These are phyloP conservation scores for Suillus subluteus DNA, from an alignment of 768 basidiomycete genomes.

Conservation along the genomic window DNA sequence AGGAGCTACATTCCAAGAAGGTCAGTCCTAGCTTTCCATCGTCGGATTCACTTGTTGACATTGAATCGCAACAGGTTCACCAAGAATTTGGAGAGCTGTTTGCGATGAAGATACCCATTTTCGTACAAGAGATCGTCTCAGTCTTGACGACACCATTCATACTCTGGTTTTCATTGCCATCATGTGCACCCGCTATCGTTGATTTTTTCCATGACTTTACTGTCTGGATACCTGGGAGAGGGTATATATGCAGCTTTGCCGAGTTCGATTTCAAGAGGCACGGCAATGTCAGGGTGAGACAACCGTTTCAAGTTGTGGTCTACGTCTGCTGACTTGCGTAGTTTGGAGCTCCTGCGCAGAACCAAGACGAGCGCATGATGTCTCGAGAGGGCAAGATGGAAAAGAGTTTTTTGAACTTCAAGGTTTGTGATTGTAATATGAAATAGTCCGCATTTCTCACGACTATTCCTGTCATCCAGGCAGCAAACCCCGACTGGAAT, in stretches of 20 bases:
- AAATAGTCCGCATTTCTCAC: neutral
- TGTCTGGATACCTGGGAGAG: slow-evolving; percentile 94
- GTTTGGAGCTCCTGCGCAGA: slow-evolving; percentile 84
- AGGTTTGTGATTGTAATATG: slow-evolving; percentile 43
- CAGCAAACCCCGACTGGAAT: slow-evolving; percentile 95
- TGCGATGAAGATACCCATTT: slow-evolving; percentile 88
- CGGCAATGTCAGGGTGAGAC: slow-evolving; percentile 81
- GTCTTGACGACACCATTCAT: slow-evolving; percentile 95
- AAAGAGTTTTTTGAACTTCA: slow-evolving; percentile 95
- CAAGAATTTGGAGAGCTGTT: slow-evolving; percentile 91
- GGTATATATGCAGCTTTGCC: slow-evolving; percentile 97
- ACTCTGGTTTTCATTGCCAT: slow-evolving; percentile 89
- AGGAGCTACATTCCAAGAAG: slow-evolving; percentile 84
- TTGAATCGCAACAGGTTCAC: slow-evolving; percentile 62
- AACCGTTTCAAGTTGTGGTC: neutral
- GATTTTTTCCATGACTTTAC: slow-evolving; percentile 99
- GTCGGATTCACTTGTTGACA: slow-evolving; percentile 6
- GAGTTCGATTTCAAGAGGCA: slow-evolving; percentile 97
- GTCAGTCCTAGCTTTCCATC: slow-evolving; percentile 41
- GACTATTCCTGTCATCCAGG: slow-evolving; percentile 42
- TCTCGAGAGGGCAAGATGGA: slow-evolving; percentile 99
- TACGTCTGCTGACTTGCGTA: slow-evolving; percentile 31
- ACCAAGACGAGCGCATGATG: slow-evolving; percentile 72
- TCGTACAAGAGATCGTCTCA: slow-evolving; percentile 85
- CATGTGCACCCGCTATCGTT: slow-evolving; percentile 86